Evolutionary conservation across 2,329 filamentous ascomycete genomes (phyloP), one percentile per base, ranked within the genome.

Genomic region (Colletotrichum falcatum): DNA sequence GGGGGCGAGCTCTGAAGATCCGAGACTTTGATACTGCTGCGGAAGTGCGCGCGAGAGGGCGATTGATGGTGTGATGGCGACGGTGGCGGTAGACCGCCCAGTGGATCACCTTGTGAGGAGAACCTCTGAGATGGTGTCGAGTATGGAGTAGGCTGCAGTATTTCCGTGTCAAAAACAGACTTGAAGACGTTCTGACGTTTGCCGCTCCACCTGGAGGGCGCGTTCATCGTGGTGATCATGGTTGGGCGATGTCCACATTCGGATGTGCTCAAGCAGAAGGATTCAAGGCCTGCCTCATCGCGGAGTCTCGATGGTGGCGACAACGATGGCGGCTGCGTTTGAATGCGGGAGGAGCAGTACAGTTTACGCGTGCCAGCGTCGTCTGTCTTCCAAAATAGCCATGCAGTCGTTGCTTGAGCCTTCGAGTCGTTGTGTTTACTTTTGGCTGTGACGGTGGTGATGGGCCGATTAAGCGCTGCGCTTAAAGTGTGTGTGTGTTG

Each of bases 121-220:
- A 82, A 82, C 51, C 78, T 74, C 56, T 80, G 74, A 20, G 82
- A 76, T 42, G 81, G 80, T 18, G 80, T 82, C 28, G 80, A 78
- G 61, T 79, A 78, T 44, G 86, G 83, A 64, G 86, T 85, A 51
- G 86, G 83, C 76, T 84, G 85, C 20, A 83, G 83, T 73, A 83
- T 75, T 70, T 87, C 84, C 20, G 82, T 83, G 70, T 84, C 84
- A 78, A 90, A 90, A 74, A 89, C 86, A 33, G 87, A 89, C 72
- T 82, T 83, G 74, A 89, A 85, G 53, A 88, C 80, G 72, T 82
- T 84, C 66, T 84, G 83, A 74, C 82, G 86, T 71, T 63, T 71
- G 63, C 55, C 61, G 56, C 30, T 63, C 62, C 71, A 71, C 62
- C 63, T 66, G 28, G 66, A 73, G 20, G 70, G 59, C 48, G 65